Conservation (phyloP, 768 basidiomycete genomes). For the Gloeopeniophorella convolvens region DNA sequence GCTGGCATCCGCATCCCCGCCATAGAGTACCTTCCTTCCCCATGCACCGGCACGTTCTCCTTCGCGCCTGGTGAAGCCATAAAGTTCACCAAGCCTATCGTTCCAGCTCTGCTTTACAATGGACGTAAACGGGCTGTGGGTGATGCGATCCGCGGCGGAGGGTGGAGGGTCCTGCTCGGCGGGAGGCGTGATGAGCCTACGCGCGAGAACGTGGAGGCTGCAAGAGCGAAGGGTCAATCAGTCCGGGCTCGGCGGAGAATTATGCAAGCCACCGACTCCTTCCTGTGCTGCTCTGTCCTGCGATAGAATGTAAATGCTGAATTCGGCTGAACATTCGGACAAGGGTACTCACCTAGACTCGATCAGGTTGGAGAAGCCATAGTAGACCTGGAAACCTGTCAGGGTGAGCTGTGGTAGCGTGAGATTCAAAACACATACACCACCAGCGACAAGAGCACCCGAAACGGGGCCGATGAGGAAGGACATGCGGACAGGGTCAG, state of each 20-base stretch:
- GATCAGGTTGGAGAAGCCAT: slow-evolving; percentile 63
- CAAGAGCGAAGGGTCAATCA: not conserved
- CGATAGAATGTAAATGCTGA: not conserved
- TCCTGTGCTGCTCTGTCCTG: slow-evolving; percentile 50
- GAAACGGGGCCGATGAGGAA: slow-evolving; percentile 61
- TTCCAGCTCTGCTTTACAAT: slow-evolving; percentile 18
- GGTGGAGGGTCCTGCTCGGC: slow-evolving; percentile 14
- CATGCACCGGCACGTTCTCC: slow-evolving; percentile 28
- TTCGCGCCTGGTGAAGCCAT: slow-evolving; percentile 9
- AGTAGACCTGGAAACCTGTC: slow-evolving; percentile 38
- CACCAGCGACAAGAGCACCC: slow-evolving; percentile 61
- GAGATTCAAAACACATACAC: slow-evolving; percentile 36
- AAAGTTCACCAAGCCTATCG: slow-evolving; percentile 13
- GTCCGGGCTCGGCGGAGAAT: not conserved
- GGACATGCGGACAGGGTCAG: slow-evolving; percentile 50
- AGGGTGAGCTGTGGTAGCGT: slow-evolving; percentile 20
- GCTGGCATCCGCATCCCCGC: slow-evolving; percentile 21
- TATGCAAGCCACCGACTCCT: slow-evolving; percentile 41
- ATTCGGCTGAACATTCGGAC: not conserved
- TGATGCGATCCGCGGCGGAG: slow-evolving; percentile 15
- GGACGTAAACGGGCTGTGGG: slow-evolving; percentile 9
- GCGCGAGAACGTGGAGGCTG: slow-evolving; percentile 10
- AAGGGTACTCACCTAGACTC: slow-evolving; percentile 40
- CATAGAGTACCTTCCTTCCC: slow-evolving; percentile 43
- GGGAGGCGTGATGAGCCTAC: slow-evolving; percentile 7